phyloP scores from a whole-genome alignment of 108 stramenopile genomes.

The Cyclotella baltica region DNA sequence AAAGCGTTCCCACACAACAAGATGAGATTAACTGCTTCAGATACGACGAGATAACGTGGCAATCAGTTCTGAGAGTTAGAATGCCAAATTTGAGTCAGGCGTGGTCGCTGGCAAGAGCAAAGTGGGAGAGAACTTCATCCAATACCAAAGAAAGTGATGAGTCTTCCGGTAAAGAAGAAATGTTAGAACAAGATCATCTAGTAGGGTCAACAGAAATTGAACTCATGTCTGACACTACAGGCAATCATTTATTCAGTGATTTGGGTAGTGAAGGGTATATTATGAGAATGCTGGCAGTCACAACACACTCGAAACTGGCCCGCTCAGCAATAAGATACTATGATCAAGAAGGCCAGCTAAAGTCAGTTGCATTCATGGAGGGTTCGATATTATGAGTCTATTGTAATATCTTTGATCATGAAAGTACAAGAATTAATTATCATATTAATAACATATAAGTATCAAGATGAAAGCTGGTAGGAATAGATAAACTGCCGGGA shows the following conservation, averaged over 20 bases:
- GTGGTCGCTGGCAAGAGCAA: slow-evolving; percentile 63
- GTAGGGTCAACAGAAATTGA: background rate
- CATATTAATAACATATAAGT: background rate
- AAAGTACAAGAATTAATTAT: background rate
- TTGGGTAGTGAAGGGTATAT: background rate
- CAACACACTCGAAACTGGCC: background rate
- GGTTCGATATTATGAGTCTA: slow-evolving; percentile 2
- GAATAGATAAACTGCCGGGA: background rate
- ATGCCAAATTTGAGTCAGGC: slow-evolving; percentile 52
- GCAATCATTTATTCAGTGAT: slow-evolving; percentile 15
- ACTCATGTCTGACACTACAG: background rate
- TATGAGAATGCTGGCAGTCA: slow-evolving; percentile 15
- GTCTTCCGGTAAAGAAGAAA: background rate
- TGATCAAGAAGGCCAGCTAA: slow-evolving; percentile 19
- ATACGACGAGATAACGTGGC: slow-evolving; percentile 9
- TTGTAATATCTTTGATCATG: background rate
- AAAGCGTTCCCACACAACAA: background rate
- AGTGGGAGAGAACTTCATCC: slow-evolving; percentile 49
- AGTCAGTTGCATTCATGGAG: slow-evolving; percentile 27
- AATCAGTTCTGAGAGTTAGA: slow-evolving; percentile 23
- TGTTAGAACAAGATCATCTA: background rate
- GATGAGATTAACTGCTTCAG: background rate
- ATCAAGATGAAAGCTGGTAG: background rate
- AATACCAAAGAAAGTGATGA: slow-evolving; percentile 9
- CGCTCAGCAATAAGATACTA: slow-evolving; percentile 24